Percentiles rank a stretch among this genome's conserved stretches.
Evolutionary conservation across 106 monocot genomes (phyloP).

Genomic region (Vanilla planifolia): DNA sequence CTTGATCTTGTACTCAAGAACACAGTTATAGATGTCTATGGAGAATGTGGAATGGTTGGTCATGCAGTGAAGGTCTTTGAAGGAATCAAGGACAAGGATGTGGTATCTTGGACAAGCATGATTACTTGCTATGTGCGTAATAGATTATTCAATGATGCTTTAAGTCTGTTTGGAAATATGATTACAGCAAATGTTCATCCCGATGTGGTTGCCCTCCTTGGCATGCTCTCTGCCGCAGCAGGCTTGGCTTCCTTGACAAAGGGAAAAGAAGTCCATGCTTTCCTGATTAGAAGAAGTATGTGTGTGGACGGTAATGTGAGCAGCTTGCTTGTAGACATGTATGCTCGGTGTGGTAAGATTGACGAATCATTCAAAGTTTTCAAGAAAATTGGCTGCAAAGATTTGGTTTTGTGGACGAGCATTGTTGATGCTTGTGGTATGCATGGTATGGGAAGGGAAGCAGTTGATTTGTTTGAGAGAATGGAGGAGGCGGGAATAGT

Average conservation of each 20-base stretch:
- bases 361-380: slow-evolving; percentile 36
- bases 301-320: slow-evolving; percentile 16
- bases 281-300: slow-evolving; percentile 32
- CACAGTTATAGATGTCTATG: slow-evolving; percentile 54
- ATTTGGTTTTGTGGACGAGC: slow-evolving; percentile 66
- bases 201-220: slow-evolving; percentile 47
- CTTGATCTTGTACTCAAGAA: slow-evolving; percentile 56
- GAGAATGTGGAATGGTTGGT: slow-evolving; percentile 36
- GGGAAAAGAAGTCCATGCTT: slow-evolving; percentile 72
- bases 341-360: slow-evolving; percentile 64
- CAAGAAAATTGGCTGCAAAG: slow-evolving; percentile 21
- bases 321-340: slow-evolving; percentile 62
- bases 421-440: slow-evolving; percentile 58
- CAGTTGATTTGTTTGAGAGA: slow-evolving; percentile 32
- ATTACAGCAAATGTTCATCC: slow-evolving; percentile 18
- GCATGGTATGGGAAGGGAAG: slow-evolving; percentile 62
- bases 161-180: slow-evolving; percentile 42
- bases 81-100: slow-evolving; percentile 40
- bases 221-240: slow-evolving; percentile 31
- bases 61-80: slow-evolving; percentile 35
- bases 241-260: slow-evolving; percentile 49
- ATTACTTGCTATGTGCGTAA: slow-evolving; percentile 49
- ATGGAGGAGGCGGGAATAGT: slow-evolving; percentile 35
- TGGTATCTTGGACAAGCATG: slow-evolving; percentile 71
- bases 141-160: slow-evolving; percentile 32